Percentiles rank a stretch among this genome's conserved stretches.
Evolutionary conservation across 179 eudicot genomes (phyloP).

Genomic region (Pouteria campechiana): DNA sequence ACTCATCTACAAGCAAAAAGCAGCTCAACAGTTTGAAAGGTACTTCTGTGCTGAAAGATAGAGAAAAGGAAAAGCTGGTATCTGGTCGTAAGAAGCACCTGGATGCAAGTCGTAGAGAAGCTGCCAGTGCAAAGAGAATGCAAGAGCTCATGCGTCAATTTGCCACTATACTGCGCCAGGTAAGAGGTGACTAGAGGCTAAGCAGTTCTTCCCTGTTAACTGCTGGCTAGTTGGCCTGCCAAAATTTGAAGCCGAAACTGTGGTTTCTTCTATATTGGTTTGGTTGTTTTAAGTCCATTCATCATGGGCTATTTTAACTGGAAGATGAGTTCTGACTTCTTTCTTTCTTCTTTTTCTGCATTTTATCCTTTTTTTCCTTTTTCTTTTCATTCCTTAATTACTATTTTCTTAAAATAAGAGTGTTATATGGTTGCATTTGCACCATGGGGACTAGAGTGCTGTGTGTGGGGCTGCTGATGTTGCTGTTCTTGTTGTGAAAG

Average conservation of each 20-base stretch:
- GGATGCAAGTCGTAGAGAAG: conserved; percentile 43
- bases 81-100: conserved; percentile 36
- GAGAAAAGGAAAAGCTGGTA: conserved; percentile 48
- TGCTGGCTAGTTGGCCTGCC: neutral
- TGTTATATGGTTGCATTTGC: no score
- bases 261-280: neutral
- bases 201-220: neutral
- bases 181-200: neutral
- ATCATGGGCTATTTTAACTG: no score
- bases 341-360: neutral
- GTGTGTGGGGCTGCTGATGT: no score
- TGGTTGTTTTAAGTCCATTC: neutral
- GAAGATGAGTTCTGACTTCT: neutral
- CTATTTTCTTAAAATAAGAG: no score
- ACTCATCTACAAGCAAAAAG: conserved; percentile 34
- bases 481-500: no score
- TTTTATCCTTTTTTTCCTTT: no score
- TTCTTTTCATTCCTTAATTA: no score
- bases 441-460: no score
- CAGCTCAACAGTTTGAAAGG: conserved; percentile 43
- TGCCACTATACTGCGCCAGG: conserved; percentile 61
- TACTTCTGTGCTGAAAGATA: conserved; percentile 51
- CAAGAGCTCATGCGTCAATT: conserved; percentile 83
- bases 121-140: conserved; percentile 74
- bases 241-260: no score